Evolutionary conservation across 2,329 filamentous ascomycete genomes (phyloP), one percentile per base, ranked within the genome.

Genomic region (Botrytis paeoniae): DNA sequence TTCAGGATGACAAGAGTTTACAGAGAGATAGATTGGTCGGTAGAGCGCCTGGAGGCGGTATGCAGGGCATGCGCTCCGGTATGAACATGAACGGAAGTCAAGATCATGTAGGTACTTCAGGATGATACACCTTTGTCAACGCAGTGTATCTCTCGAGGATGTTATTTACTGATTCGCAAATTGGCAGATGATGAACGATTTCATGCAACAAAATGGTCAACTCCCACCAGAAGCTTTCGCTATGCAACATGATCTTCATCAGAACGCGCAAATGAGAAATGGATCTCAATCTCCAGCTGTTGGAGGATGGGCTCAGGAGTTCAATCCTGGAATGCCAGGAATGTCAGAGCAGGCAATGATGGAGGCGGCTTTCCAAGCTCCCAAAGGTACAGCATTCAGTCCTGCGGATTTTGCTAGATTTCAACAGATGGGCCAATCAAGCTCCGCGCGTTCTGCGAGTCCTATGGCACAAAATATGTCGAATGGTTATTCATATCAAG

Each of bases 1-100:
- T 96, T 73, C 93, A 97, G 81, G 94, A 97, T 87, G 96, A 99
- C 85, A 97, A 95, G 84, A 96, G 93, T 73, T 86, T 98, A 73
- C 96, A 98, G 84, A 89, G 95, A 80, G 96, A 99, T 83, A 90
- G 96, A 74, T 86, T 98, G 75, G 91, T 93, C 74, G 93, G 93
- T 75, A 86, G 91, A 77, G 91, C 90, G 0, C 91, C 93, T 0
- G 89, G 88, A 61, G 91, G 88, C 12, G 85, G 92, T 79, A 87
- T 93, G 79, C 92, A 93, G 81, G 89, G 92, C 79, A 95, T 97
- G 85, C 89, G 94, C 76, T 87, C 88, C 78, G 87, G 78, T 6
- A 74, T 79, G 66, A 89, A 74, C 22, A 78, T 79, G 77, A 78
- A 75, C 75, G 79, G 80, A 39, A 89, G 89, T 65, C 93, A 94